Evolutionary conservation across 176 grass and related monocot species (phyloP).

Genomic region (Poa pratensis): DNA sequence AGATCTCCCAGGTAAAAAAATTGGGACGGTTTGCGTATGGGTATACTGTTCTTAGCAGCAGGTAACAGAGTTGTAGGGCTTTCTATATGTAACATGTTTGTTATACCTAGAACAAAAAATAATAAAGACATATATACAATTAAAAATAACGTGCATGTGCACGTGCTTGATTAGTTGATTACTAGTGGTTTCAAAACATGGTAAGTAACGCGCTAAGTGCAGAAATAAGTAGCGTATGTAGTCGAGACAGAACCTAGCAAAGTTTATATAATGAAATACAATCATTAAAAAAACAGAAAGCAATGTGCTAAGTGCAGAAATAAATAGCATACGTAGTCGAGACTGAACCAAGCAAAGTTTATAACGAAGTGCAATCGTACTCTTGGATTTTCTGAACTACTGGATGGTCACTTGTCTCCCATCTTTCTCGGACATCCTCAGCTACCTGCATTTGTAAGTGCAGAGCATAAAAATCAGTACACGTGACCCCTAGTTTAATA

Average conservation of each 20-base stretch:
- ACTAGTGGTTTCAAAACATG: no score
- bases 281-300: conserved; percentile 7
- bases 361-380: conserved; percentile 42
- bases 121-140: no score
- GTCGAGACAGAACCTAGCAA: conserved; percentile 12
- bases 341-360: conserved; percentile 24
- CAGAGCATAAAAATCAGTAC: not conserved
- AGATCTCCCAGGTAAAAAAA: no score
- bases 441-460: conserved; percentile 70
- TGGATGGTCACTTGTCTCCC: conserved; percentile 97
- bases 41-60: no score
- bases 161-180: no score
- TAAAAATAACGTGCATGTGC: no score
- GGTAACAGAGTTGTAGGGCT: no score
- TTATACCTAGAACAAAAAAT: no score
- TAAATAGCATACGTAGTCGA: conserved; percentile 25
- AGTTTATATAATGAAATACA: conserved; percentile 10
- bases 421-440: conserved; percentile 88
- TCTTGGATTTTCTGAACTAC: conserved; percentile 83
- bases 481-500: conserved; percentile 24
- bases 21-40: no score
- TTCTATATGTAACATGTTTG: no score
- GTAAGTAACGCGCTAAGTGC: not conserved
- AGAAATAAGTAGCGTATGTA: conserved; percentile 33
- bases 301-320: conserved; percentile 7